A percentile compares a stretch with the other conserved stretches of the same genome.
Conservation (phyloP, 1,284 basidiomycete species). For the Ganoderma lucidum region DNA sequence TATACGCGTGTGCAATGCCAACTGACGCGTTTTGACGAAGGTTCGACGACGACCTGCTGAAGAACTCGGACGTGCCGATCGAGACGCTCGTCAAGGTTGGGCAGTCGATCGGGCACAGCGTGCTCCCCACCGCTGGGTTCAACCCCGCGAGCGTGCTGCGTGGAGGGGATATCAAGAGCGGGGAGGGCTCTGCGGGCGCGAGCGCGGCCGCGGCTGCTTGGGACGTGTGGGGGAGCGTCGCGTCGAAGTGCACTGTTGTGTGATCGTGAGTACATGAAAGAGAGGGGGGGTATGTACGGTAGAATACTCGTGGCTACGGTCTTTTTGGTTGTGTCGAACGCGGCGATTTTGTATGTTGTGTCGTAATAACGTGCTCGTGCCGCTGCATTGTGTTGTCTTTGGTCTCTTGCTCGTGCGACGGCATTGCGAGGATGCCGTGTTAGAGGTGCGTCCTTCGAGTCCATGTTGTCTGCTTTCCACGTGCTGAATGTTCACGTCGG, state of each 20-base stretch:
- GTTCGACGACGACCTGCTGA: slow-evolving; percentile 74
- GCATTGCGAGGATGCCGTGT: not conserved
- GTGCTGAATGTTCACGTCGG: too few species aligned
- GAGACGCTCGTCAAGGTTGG: slow-evolving; percentile 79
- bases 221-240: not conserved
- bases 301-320: not conserved
- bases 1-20: too few species aligned
- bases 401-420: not conserved
- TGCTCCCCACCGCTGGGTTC: slow-evolving; percentile 11
- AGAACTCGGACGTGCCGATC: slow-evolving; percentile 63
- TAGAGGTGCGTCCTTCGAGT: not conserved
- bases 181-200: too few species aligned
- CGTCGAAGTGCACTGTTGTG: not conserved
- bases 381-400: not conserved
- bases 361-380: not conserved
- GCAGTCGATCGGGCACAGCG: slow-evolving; percentile 24
- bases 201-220: not conserved
- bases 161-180: not conserved
- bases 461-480: too few species aligned
- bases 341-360: not conserved
- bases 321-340: not conserved
- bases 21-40: slow-evolving; percentile 31
- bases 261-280: not conserved
- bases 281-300: too few species aligned
- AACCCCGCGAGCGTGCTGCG: slow-evolving; percentile 5